Percentiles rank a stretch among this genome's conserved stretches.
Evolutionary conservation across 2,329 filamentous ascomycete genomes (phyloP).

Genomic region (Mariannaea sp.): DNA sequence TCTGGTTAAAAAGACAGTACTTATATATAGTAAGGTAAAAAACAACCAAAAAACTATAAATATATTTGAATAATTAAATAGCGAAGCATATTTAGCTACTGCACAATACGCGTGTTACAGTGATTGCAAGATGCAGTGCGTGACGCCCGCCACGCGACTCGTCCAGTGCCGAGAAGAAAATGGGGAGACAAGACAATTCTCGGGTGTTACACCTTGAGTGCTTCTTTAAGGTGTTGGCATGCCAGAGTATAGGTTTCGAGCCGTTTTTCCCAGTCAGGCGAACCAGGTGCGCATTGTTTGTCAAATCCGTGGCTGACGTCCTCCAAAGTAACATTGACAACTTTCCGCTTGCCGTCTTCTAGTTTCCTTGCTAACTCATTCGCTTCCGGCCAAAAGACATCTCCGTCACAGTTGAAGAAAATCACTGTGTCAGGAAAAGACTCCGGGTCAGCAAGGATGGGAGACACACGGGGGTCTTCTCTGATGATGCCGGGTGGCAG

Average conservation of each 20-base stretch:
- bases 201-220: neutral
- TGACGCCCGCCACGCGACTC: too few species aligned
- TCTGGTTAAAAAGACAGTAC: too few species aligned
- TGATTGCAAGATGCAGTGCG: too few species aligned
- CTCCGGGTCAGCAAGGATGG: neutral
- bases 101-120: too few species aligned
- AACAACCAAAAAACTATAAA: too few species aligned
- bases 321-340: slow-evolving; percentile 3
- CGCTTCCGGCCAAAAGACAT: slow-evolving; percentile 10
- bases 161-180: too few species aligned
- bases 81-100: too few species aligned
- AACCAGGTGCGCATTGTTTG: neutral
- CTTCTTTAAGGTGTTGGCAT: slow-evolving; percentile 2
- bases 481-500: neutral
- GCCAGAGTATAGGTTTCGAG: slow-evolving; percentile 1
- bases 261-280: slow-evolving; percentile 9
- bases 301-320: slow-evolving; percentile 13
- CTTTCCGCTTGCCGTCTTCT: slow-evolving; percentile 3
- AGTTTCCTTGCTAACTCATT: slow-evolving; percentile 4
- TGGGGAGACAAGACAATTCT: neutral
- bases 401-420: slow-evolving; percentile 18
- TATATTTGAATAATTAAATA: too few species aligned
- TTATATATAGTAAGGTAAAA: too few species aligned
- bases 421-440: slow-evolving; percentile 5
- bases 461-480: slow-evolving; percentile 9